These are phyloP conservation scores for Adansonia rubrostipa DNA, from an alignment of 441 rosid species.

Conservation along the genomic window DNA sequence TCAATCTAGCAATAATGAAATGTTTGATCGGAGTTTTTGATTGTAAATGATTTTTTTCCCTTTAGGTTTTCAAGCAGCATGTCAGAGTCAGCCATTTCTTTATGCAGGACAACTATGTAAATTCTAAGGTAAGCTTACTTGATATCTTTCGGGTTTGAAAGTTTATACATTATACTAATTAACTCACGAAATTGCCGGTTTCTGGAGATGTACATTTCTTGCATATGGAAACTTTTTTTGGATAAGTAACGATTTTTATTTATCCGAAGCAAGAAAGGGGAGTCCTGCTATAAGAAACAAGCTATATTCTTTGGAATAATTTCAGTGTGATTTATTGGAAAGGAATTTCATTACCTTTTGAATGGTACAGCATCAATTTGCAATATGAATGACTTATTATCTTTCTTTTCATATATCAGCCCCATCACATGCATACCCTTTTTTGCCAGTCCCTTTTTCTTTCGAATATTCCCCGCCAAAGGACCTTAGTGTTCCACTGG, in stretches of 20 bases:
- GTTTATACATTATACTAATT: background rate
- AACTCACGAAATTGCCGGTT: background rate
- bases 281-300: background rate
- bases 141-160: conserved; percentile 5
- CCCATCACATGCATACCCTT: conserved; percentile 31
- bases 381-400: conserved; percentile 9
- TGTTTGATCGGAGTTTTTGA: conserved; percentile 3
- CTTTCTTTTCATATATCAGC: conserved; percentile 22
- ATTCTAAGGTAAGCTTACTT: conserved; percentile 21
- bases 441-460: conserved; percentile 27
- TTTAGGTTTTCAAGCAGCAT: conserved; percentile 28
- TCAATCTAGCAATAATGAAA: conserved; percentile 30
- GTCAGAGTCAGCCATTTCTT: conserved; percentile 16
- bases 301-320: background rate
- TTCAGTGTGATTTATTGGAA: background rate
- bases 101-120: background rate
- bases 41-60: conserved; percentile 18
- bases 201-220: background rate
- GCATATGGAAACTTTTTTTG: no score
- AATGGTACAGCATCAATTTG: background rate
- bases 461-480: conserved; percentile 31
- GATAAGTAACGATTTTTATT: background rate
- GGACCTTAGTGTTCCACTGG: conserved; percentile 31
- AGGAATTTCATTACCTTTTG: background rate
- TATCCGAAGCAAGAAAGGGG: background rate